phyloP scores from a whole-genome alignment of 805 yeast species.

The Barnettozyma pratensis region DNA sequence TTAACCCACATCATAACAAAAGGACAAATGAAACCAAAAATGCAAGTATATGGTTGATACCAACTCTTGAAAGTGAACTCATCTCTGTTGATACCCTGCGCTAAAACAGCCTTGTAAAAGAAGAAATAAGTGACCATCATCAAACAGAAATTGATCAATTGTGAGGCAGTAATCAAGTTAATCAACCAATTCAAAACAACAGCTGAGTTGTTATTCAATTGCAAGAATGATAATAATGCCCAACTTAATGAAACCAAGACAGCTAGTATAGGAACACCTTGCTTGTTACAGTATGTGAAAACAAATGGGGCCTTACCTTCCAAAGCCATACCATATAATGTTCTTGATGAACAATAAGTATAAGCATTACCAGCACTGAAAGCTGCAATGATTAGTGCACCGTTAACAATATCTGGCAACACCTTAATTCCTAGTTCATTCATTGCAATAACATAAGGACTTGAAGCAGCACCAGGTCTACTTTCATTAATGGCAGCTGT shows the following conservation, averaged over 20 bases:
- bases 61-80: constrained; percentile 46
- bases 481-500: constrained; percentile 51
- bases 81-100: constrained; percentile 44
- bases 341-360: constrained; percentile 65
- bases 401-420: constrained; percentile 77
- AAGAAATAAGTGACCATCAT: constrained; percentile 55
- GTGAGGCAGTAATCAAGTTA: constrained; percentile 66
- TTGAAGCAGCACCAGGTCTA: constrained; percentile 72
- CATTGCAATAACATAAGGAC: constrained; percentile 86
- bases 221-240: constrained; percentile 63
- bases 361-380: constrained; percentile 84
- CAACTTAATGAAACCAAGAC: constrained; percentile 48
- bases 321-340: constrained; percentile 64
- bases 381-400: constrained; percentile 65
- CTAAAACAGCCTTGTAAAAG: constrained; percentile 54
- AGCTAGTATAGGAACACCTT: constrained; percentile 67
- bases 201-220: constrained; percentile 51
- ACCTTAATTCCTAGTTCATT: constrained; percentile 57
- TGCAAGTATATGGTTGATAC: constrained; percentile 56
- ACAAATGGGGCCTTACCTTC: constrained; percentile 70
- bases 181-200: constrained; percentile 69
- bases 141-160: constrained; percentile 53
- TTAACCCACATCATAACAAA: constrained; percentile 50
- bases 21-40: constrained; percentile 41
- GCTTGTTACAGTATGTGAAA: constrained; percentile 54